Base-by-base conservation (phyloP, 1,284 basidiomycete genomes). In the Pseudozyma hubeiensis region DNA sequence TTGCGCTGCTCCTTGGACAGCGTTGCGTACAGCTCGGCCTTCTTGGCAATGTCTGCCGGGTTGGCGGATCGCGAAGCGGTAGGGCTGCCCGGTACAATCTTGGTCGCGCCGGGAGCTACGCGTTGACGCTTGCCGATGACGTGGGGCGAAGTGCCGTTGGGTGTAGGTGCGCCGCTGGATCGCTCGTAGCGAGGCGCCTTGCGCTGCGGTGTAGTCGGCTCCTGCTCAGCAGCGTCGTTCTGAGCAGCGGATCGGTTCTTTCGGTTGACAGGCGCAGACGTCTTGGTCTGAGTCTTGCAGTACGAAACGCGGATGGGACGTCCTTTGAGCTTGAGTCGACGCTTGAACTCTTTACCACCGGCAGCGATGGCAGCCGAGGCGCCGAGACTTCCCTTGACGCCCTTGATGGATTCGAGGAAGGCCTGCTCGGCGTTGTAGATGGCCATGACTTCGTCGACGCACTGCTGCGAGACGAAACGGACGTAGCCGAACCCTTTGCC, bases 401-500 rank as follows among this genome's bases (percentile, higher is more conserved):
- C 62, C 39, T 68, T 59, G 59, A 56, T 37, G 7, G 73, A 64
- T 6, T 72, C 64, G 10, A 84, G 46, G 44, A 79, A 81, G 7
- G 77, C 79, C 49, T 81, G 71, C 31, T 84, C 82, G 11, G 81
- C 70, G 48, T 79, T 75, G 51, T 69, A 61, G 14, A 83, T 43
- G 8, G 83, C 83, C 44, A 84, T 64, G 16, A 84, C 46, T 59
- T 84, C 83, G 56, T 84, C 83, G 11, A 81, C 70, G 46, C 64
- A 67, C 45, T 50, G 88, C 91, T 80, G 84, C 93, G 79, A 94
- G 55, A 87, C 84, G 76, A 98, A 94, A 77, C 93, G 91, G 9
- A 98, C 91, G 84, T 98, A 98, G 10, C 91, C 95, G 82, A 99
- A 96, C 1, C 96, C 96, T 86, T 97, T 98, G n/a, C 96, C 96